Percentiles rank a stretch among this genome's conserved stretches.
Conservation (phyloP, 371 early-diverging fungal genomes). For the Syncephalastrum sp. region DNA sequence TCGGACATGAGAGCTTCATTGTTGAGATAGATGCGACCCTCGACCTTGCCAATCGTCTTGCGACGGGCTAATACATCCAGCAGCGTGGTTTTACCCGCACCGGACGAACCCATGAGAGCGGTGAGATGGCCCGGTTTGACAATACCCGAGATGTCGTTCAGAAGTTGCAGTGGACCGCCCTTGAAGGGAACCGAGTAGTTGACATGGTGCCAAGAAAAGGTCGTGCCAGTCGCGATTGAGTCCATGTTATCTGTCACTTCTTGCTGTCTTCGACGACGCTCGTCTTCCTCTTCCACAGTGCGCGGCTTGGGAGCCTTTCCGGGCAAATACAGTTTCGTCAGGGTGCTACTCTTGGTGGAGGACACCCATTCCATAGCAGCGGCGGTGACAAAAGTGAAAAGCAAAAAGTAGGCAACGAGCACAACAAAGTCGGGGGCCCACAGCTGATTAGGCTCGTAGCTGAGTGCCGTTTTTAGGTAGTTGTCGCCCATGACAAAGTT, state of each 20-base stretch:
- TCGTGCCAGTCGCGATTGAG: constrained; percentile 31
- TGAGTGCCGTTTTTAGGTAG: constrained; percentile 63
- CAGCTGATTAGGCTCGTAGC: constrained; percentile 21
- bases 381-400: constrained; percentile 42
- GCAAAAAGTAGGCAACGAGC: constrained; percentile 41
- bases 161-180: constrained; percentile 42
- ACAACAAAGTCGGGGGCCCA: constrained; percentile 46
- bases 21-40: constrained; percentile 65
- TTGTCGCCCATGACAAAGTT: constrained; percentile 55
- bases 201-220: constrained; percentile 48
- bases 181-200: constrained; percentile 51
- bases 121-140: constrained; percentile 68
- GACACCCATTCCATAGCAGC: constrained; percentile 48
- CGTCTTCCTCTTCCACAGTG: constrained; percentile 23
- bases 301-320: constrained; percentile 27
- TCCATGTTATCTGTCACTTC: constrained; percentile 19
- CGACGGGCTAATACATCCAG: constrained; percentile 75
- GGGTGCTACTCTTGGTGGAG: constrained; percentile 41
- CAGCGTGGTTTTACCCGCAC: constrained; percentile 84
- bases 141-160: constrained; percentile 46
- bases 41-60: constrained; percentile 72
- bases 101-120: constrained; percentile 80
- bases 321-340: constrained; percentile 52
- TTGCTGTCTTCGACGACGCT: constrained; percentile 16
- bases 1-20: constrained; percentile 34